A percentile compares a stretch with the other conserved stretches of the same genome.
These are phyloP conservation scores for Cercospora zeina DNA, from an alignment of 2,329 filamentous ascomycete species.

Conservation along the genomic window DNA sequence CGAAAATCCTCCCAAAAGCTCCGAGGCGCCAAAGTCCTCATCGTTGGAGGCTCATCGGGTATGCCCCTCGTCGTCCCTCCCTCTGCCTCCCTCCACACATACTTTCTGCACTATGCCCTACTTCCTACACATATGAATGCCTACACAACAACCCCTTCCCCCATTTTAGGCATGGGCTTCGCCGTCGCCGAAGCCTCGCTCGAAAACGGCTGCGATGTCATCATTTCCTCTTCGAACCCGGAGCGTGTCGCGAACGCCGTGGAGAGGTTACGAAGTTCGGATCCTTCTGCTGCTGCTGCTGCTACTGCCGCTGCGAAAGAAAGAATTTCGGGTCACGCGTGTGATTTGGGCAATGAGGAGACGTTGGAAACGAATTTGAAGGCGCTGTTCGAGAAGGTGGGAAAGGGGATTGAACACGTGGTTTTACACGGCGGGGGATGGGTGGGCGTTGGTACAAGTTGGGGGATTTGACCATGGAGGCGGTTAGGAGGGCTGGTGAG, in stretches of 20 bases:
- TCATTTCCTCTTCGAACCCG: conserved; percentile 60
- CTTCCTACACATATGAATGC: too few species aligned
- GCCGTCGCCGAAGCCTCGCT: conserved; percentile 60
- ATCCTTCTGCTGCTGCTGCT: conserved; percentile 50
- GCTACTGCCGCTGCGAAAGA: too few species aligned
- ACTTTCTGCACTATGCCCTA: too few species aligned
- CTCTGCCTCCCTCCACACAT: too few species aligned
- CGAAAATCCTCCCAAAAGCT: conserved; percentile 54
- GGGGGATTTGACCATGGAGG: conserved; percentile 45
- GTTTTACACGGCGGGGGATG: conserved; percentile 59
- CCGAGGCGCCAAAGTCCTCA: conserved; percentile 51
- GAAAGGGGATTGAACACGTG: conserved; percentile 55
- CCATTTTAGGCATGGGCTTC: conserved; percentile 58
- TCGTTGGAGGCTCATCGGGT: conserved; percentile 60
- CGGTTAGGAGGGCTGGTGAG: conserved; percentile 41
- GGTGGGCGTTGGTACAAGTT: conserved; percentile 47
- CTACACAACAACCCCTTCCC: background rate
- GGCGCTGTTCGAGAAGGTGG: conserved; percentile 46
- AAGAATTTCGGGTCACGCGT: conserved; percentile 48
- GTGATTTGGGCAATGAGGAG: conserved; percentile 51
- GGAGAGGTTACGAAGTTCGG: conserved; percentile 46
- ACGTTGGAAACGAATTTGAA: conserved; percentile 53
- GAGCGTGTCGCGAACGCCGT: conserved; percentile 53
- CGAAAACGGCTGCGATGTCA: conserved; percentile 58
- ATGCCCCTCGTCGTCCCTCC: background rate